Conservation (phyloP, 495 filamentous ascomycete species). For the Lineolata rhizophorae region DNA sequence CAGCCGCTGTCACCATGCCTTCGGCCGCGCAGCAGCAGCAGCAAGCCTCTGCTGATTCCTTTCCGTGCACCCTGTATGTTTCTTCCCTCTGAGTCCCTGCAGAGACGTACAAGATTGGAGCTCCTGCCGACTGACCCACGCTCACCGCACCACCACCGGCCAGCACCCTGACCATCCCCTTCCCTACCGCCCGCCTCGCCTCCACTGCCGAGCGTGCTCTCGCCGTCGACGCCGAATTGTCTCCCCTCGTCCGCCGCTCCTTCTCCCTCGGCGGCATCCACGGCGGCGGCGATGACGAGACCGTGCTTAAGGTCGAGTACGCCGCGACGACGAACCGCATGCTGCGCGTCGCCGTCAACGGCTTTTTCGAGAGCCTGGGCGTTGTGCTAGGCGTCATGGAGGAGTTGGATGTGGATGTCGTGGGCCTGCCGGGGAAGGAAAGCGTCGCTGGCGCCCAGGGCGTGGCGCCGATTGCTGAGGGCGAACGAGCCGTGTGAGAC, state of each 20-base stretch:
- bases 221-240: constrained; percentile 74
- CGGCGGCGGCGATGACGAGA: constrained; percentile 21
- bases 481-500: constrained; percentile 7
- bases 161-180: constrained; percentile 65
- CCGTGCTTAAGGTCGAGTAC: constrained; percentile 54
- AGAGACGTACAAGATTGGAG: too few relatives aligned
- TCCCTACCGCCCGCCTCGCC: constrained; percentile 65
- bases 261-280: constrained; percentile 29
- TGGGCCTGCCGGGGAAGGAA: constrained; percentile 23
- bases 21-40: too few relatives aligned
- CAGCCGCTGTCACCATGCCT: too few relatives aligned
- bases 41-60: too few relatives aligned
- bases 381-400: constrained; percentile 71
- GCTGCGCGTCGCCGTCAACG: constrained; percentile 91
- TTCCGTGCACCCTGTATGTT: too few relatives aligned
- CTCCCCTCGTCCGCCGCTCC: constrained; percentile 50
- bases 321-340: constrained; percentile 83
- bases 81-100: too few relatives aligned
- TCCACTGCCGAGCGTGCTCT: constrained; percentile 52
- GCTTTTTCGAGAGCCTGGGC: constrained; percentile 82
- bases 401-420: constrained; percentile 71
- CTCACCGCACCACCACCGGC: too few relatives aligned
- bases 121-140: too few relatives aligned
- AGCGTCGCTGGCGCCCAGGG: constrained; percentile 18
- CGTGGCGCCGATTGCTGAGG: constrained; percentile 7